These are phyloP conservation scores for Candida qinlingensis DNA, from an alignment of 805 yeast genomes.

Conservation along the genomic window DNA sequence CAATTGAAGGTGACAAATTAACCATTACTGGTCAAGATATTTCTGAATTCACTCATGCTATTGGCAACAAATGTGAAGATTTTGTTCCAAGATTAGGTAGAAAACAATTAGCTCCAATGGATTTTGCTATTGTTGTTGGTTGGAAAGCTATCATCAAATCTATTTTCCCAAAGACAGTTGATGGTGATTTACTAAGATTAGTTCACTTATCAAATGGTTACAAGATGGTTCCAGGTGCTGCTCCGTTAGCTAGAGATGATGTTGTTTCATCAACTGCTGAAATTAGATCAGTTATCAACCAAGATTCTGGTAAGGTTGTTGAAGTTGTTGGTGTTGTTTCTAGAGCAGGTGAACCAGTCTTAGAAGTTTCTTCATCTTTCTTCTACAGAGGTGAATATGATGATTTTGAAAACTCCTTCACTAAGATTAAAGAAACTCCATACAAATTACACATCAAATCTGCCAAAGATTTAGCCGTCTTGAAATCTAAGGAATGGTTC, in stretches of 20 bases:
- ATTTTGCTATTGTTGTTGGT: constrained; percentile 95
- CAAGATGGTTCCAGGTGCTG: constrained; percentile 87
- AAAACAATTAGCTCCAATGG: constrained; percentile 93
- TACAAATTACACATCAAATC: constrained; percentile 68
- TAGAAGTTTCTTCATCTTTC: constrained; percentile 94
- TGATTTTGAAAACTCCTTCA: constrained; percentile 90
- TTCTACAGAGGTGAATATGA: constrained; percentile 90
- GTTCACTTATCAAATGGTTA: constrained; percentile 95
- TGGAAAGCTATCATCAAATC: constrained; percentile 98
- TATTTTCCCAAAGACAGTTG: constrained; percentile 94
- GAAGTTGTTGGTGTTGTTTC: constrained; percentile 88
- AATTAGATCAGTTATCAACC: constrained; percentile 83
- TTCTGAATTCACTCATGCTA: constrained; percentile 91
- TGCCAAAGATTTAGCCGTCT: constrained; percentile 86
- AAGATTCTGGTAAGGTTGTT: constrained; percentile 90
- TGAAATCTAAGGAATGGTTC: constrained; percentile 97
- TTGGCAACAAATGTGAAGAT: constrained; percentile 95
- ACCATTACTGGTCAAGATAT: constrained; percentile 72
- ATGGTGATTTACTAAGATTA: constrained; percentile 90
- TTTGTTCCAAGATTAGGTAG: constrained; percentile 86
- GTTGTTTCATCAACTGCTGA: constrained; percentile 77
- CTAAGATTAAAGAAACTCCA: constrained; percentile 81
- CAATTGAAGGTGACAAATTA: constrained; percentile 64
- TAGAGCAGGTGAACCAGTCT: constrained; percentile 71
- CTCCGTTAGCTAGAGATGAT: constrained; percentile 85